Base-by-base conservation (phyloP, 768 basidiomycete genomes). In the Mycena metata region DNA sequence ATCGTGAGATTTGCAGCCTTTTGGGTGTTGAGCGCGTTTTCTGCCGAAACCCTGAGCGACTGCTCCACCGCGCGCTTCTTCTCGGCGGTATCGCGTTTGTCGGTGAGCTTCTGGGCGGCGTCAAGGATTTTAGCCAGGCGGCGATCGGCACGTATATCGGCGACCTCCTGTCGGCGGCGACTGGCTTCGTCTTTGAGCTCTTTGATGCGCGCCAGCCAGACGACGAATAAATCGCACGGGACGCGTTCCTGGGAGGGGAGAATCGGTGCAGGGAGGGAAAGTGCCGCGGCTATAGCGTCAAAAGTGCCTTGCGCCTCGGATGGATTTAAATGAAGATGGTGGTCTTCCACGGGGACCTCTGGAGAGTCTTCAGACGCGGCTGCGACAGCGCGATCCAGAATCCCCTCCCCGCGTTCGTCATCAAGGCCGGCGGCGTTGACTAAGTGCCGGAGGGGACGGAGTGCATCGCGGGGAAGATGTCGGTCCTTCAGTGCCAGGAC, bases 1-100 rank as follows among this genome's bases (percentile, higher is more conserved):
- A 26, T 3, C 24, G 4, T 19, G n/a, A 19, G 13, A n/a, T n/a
- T 15, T 16, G 13, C 19, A 41, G 23, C 24, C 11, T 19, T 16
- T 30, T 11, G 3, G 2, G 7, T 21, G 49, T n/a, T 36, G 10
- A 26, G 10, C 50, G 24, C 36, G 16, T 47, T 11, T 24, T 21
- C 43, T 51, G 21, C n/a, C 39, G 50, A 47, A 15, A 51, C 8
- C 11, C 60, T 30, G 9, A 36, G 60, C 35, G 51, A 51, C 24
- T 61, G 60, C 17, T 61, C 60, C 16, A 49, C 39, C 13, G 50
- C 51, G 2, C 60, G 39, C 23, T 23, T 5, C n/a, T 51, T 51
- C 23, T 42, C 39, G 13, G 24, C 7, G 33, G 47, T n/a, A 23
- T 60, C 58, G 2, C 33, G 24, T 10, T 36, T 33, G 19, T 23